These are phyloP conservation scores for Solanum ossicruentum DNA, from an alignment of 257 asterid species.

Conservation along the genomic window DNA sequence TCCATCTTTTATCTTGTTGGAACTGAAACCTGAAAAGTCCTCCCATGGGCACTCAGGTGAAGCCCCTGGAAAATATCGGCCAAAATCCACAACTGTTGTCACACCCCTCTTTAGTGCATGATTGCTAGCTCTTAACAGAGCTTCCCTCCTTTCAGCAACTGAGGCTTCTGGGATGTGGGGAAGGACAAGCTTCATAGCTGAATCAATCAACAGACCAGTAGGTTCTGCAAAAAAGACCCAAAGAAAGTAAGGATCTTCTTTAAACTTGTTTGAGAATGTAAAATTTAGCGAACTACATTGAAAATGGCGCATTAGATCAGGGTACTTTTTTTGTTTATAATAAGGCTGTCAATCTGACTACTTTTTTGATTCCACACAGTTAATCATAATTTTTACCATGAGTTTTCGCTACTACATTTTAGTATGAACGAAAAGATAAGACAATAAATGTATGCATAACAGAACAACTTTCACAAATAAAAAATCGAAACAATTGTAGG, in stretches of 20 bases:
- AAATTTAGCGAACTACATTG: neutral
- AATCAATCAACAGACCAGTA: slow-evolving; percentile 81
- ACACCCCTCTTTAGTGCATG: slow-evolving; percentile 78
- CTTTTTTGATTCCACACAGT: neutral
- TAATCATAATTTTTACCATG: neutral
- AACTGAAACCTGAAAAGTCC: slow-evolving; percentile 68
- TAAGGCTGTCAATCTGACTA: neutral
- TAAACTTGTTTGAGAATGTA: neutral
- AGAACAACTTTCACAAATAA: neutral
- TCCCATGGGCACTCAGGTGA: slow-evolving; percentile 71
- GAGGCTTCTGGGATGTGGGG: slow-evolving; percentile 61
- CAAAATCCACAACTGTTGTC: slow-evolving; percentile 81
- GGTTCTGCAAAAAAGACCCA: slow-evolving; percentile 50
- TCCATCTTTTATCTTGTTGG: neutral
- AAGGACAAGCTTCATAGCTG: slow-evolving; percentile 79
- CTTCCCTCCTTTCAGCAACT: slow-evolving; percentile 72
- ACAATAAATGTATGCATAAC: neutral
- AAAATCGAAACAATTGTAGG: neutral
- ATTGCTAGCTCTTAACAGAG: slow-evolving; percentile 64
- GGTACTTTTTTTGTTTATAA: neutral
- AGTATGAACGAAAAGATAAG: neutral
- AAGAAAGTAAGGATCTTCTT: slow-evolving; percentile 7
- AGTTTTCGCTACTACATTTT: neutral
- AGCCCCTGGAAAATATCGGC: slow-evolving; percentile 81
- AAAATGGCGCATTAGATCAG: neutral